phyloP scores from a whole-genome alignment of 2,329 filamentous ascomycete species.

The Didymella pomorum region DNA sequence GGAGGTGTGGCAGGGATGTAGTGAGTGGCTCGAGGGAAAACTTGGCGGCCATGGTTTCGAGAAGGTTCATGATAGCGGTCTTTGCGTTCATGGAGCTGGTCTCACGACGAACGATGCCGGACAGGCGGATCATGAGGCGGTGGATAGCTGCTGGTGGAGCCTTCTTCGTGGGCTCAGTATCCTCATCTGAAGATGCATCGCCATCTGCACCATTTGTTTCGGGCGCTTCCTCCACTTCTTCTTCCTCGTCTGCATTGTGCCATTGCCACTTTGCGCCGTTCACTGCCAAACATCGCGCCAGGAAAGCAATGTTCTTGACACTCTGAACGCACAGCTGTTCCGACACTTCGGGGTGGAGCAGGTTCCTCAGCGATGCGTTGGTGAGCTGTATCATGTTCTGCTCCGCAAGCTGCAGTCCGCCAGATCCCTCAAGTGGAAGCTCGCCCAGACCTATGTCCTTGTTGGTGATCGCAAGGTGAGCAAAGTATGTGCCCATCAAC shows the following conservation, averaged over 20 bases:
- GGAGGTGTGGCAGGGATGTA: constrained; percentile 69
- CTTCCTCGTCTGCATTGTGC: constrained; percentile 56
- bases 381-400: constrained; percentile 68
- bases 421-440: constrained; percentile 71
- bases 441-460: constrained; percentile 61
- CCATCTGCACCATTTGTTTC: constrained; percentile 51
- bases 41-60: constrained; percentile 73
- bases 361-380: constrained; percentile 64
- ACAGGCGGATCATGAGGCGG: constrained; percentile 80
- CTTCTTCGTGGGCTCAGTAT: constrained; percentile 38
- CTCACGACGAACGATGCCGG: constrained; percentile 75
- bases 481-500: constrained; percentile 78
- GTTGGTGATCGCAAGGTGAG: constrained; percentile 75
- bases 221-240: constrained; percentile 52
- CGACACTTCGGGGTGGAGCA: constrained; percentile 71
- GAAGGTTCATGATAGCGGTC: constrained; percentile 75
- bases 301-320: constrained; percentile 82
- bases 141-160: constrained; percentile 64
- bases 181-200: constrained; percentile 44
- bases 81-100: constrained; percentile 75
- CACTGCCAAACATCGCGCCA: constrained; percentile 71
- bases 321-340: constrained; percentile 81
- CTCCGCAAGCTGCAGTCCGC: constrained; percentile 72
- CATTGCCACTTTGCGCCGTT: constrained; percentile 62
- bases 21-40: constrained; percentile 65